Evolutionary conservation across 768 basidiomycete genomes (phyloP).

Genomic region (Brasilioporus rufonigricans): DNA sequence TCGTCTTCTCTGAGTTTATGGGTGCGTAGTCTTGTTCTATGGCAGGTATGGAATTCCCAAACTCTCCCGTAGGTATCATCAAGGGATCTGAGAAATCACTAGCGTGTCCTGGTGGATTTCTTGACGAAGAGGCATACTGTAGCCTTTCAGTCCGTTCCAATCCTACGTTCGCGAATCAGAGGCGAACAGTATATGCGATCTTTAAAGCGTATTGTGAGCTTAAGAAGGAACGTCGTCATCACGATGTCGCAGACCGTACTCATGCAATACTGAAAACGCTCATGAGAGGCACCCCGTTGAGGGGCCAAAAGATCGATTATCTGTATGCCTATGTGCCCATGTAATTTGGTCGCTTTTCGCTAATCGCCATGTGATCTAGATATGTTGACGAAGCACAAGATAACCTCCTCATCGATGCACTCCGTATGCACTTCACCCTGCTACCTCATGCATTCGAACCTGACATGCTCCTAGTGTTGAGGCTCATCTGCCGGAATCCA

Average conservation of each 20-base stretch:
- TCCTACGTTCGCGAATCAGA: too few relatives aligned
- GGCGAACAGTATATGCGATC: too few relatives aligned
- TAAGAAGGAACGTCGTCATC: slow-evolving; percentile 43
- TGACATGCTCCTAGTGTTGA: slow-evolving; percentile 44
- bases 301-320: slow-evolving; percentile 49
- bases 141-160: too few relatives aligned
- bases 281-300: slow-evolving; percentile 23
- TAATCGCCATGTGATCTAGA: slow-evolving; percentile 22
- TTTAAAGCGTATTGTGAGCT: slow-evolving; percentile 45
- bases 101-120: slow-evolving; percentile 31
- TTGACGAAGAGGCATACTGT: slow-evolving; percentile 48
- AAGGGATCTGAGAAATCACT: too few relatives aligned
- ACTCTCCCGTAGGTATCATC: too few relatives aligned
- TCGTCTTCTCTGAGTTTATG: slow-evolving; percentile 65
- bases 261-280: slow-evolving; percentile 47
- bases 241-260: slow-evolving; percentile 64
- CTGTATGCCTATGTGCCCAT: slow-evolving; percentile 39
- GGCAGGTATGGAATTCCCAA: slow-evolving; percentile 45
- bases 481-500: too few relatives aligned
- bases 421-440: slow-evolving; percentile 38
- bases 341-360: background rate
- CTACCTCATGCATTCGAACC: background rate
- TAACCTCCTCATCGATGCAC: too few relatives aligned
- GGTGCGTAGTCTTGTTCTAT: slow-evolving; percentile 37
- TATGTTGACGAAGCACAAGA: slow-evolving; percentile 77